These are phyloP conservation scores for Sugiyamaella grinbergsii DNA, from an alignment of 1,139 yeast species.

Conservation along the genomic window DNA sequence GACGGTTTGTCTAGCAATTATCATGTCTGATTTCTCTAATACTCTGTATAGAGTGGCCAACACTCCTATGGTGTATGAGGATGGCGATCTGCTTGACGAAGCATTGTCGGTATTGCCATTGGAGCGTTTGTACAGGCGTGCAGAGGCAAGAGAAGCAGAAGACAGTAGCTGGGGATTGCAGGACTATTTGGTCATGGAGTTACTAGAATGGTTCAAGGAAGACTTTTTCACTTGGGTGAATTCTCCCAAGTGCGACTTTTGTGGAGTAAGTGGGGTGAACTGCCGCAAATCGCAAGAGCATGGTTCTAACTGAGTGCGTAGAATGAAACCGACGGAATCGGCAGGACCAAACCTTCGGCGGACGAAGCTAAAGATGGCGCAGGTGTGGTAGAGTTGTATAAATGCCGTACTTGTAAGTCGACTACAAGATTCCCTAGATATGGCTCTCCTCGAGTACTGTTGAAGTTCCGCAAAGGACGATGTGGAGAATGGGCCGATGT, in stretches of 20 bases:
- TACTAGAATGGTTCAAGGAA: slow-evolving; percentile 72
- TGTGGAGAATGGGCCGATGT: slow-evolving; percentile 95
- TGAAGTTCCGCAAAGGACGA: slow-evolving; percentile 68
- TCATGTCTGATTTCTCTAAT: slow-evolving; percentile 19
- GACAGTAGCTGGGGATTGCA: slow-evolving; percentile 52
- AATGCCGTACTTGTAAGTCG: slow-evolving; percentile 55
- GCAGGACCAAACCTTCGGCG: slow-evolving; percentile 45
- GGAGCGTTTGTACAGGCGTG: slow-evolving; percentile 42
- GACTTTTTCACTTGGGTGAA: slow-evolving; percentile 85
- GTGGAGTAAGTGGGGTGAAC: slow-evolving; percentile 47
- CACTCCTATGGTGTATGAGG: slow-evolving; percentile 44
- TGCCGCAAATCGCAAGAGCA: background rate
- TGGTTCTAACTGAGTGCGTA: slow-evolving; percentile 29
- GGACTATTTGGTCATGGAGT: slow-evolving; percentile 68
- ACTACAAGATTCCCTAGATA: slow-evolving; percentile 71
- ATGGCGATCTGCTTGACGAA: slow-evolving; percentile 40
- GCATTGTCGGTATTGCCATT: slow-evolving; percentile 48
- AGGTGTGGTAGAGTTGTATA: slow-evolving; percentile 59
- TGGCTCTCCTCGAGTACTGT: slow-evolving; percentile 62
- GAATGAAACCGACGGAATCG: slow-evolving; percentile 43
- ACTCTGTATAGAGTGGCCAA: slow-evolving; percentile 18
- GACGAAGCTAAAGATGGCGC: slow-evolving; percentile 54
- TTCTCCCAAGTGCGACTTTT: slow-evolving; percentile 61
- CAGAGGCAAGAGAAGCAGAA: slow-evolving; percentile 44
- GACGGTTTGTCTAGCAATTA: background rate